phyloP scores from a whole-genome alignment of 2,329 filamentous ascomycete genomes.

The Xylaria sp. region DNA sequence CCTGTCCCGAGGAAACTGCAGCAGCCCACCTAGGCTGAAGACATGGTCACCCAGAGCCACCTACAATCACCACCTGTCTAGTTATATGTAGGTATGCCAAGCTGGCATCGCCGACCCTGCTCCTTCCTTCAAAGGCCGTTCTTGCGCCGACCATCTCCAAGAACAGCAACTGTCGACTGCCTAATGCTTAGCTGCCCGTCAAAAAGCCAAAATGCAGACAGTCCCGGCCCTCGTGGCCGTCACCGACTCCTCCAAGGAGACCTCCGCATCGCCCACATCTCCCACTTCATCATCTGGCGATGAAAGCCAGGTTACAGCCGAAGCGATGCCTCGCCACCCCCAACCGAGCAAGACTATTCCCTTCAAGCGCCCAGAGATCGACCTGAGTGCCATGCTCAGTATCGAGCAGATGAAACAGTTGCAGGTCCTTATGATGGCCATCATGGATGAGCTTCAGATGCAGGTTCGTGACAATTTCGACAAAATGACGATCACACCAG shows the following conservation, averaged over 20 bases:
- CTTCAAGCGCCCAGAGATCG: constrained; percentile 58
- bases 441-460: constrained; percentile 66
- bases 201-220: constrained; percentile 25
- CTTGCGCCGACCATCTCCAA: neutral
- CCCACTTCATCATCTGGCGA: constrained; percentile 41
- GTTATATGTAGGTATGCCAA: neutral
- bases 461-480: constrained; percentile 66
- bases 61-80: neutral
- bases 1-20: neutral
- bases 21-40: neutral
- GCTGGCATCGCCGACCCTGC: constrained; percentile 4
- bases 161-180: constrained; percentile 4
- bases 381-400: constrained; percentile 62
- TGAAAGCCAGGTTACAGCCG: constrained; percentile 39
- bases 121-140: constrained; percentile 10
- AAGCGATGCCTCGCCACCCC: constrained; percentile 38
- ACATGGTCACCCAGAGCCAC: neutral
- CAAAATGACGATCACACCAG: constrained; percentile 52
- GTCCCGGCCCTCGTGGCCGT: constrained; percentile 5
- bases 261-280: constrained; percentile 24
- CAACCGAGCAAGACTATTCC: constrained; percentile 41
- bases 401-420: constrained; percentile 63
- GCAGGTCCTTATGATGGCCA: constrained; percentile 60
- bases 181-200: neutral
- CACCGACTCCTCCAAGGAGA: constrained; percentile 32